Conservation (phyloP, 148 eudicot species). For the Chenopodium album region DNA sequence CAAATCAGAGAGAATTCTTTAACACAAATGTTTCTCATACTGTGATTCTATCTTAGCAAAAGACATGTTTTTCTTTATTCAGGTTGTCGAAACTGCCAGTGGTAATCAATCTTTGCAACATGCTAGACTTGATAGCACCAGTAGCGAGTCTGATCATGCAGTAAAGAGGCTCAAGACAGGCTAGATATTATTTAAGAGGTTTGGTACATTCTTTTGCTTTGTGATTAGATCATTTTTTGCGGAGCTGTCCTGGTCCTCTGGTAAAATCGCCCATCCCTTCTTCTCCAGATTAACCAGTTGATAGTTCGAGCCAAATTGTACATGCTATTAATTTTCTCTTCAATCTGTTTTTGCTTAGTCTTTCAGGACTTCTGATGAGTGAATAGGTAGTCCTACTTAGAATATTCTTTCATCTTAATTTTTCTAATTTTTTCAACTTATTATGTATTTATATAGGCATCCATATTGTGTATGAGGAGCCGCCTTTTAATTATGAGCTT, state of each 20-base stretch:
- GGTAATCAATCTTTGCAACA: conserved; percentile 28
- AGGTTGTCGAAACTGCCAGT: conserved; percentile 44
- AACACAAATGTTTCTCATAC: neutral
- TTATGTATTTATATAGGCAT: conserved; percentile 36
- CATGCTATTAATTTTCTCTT: conserved; percentile 28
- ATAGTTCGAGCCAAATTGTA: conserved; percentile 51
- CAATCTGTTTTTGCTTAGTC: neutral
- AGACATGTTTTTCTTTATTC: neutral
- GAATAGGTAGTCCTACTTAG: conserved; percentile 30
- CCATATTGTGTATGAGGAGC: conserved; percentile 45
- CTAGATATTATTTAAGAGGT: conserved; percentile 32
- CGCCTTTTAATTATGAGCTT: conserved; percentile 34
- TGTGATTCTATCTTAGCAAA: neutral
- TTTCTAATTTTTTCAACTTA: conserved; percentile 13
- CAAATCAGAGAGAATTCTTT: neutral
- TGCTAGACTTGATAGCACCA: conserved; percentile 38
- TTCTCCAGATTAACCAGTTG: conserved; percentile 22
- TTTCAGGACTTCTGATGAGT: conserved; percentile 22
- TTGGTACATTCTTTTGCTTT: conserved; percentile 34
- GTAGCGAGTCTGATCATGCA: conserved; percentile 50
- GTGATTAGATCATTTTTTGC: conserved; percentile 51
- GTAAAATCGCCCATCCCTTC: conserved; percentile 24
- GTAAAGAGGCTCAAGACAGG: conserved; percentile 62
- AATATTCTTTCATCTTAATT: conserved; percentile 7
- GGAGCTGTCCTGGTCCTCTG: conserved; percentile 17